Conservation (phyloP, 2,329 filamentous ascomycete genomes). For the Mycosphaerella arachidis region DNA sequence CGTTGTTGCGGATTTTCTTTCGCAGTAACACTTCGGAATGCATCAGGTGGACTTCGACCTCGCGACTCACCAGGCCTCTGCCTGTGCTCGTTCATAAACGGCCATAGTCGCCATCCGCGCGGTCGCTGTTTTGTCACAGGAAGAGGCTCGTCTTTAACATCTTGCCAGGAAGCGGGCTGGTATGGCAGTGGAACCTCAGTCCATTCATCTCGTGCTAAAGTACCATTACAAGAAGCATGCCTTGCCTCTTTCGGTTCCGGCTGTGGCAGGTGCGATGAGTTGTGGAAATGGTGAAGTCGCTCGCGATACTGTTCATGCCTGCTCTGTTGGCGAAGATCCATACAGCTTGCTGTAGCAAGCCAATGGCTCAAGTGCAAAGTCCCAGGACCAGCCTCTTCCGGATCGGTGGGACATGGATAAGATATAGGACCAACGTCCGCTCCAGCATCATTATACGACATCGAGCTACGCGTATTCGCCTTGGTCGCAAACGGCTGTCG, state of each 20-base stretch:
- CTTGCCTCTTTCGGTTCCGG: background rate
- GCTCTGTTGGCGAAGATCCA: constrained; percentile 12
- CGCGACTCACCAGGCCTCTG: background rate
- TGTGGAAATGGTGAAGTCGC: background rate
- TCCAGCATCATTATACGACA: background rate
- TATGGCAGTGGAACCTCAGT: constrained; percentile 17
- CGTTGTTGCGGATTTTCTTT: constrained; percentile 5
- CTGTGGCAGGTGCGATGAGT: background rate
- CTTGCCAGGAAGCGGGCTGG: constrained; percentile 18
- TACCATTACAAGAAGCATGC: background rate
- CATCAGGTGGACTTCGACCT: background rate
- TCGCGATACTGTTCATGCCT: constrained; percentile 4
- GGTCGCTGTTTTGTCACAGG: constrained; percentile 1
- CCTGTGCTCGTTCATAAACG: background rate
- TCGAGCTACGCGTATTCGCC: background rate
- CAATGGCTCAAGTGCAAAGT: constrained; percentile 1
- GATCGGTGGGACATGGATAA: background rate
- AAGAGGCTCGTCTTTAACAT: constrained; percentile 3
- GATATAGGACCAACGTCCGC: background rate
- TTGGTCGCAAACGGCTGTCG: background rate
- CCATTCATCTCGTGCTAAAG: constrained; percentile 20
- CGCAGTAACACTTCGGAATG: background rate
- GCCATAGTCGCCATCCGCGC: constrained; percentile 1
- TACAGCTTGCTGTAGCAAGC: constrained; percentile 9
- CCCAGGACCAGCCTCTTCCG: background rate